A percentile compares a stretch with the other conserved stretches of the same genome.
These are phyloP conservation scores for Candida yuanshanica DNA, from an alignment of 805 yeast species.

Conservation along the genomic window DNA sequence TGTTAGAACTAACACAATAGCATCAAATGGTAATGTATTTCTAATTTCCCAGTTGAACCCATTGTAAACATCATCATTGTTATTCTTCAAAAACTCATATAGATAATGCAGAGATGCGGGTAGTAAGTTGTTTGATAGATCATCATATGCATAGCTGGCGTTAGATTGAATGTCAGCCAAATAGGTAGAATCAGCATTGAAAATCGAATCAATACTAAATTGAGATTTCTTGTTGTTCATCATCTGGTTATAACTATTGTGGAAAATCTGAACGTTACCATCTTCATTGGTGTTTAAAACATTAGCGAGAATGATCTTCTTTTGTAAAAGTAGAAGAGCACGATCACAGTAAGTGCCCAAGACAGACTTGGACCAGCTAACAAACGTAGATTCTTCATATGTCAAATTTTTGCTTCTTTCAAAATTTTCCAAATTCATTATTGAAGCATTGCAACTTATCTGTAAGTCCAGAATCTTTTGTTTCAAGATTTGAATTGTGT, in stretches of 20 bases:
- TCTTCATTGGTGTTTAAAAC: slow-evolving; percentile 22
- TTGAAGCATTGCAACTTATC: slow-evolving; percentile 43
- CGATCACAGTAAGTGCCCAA: slow-evolving; percentile 51
- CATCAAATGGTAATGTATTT: slow-evolving; percentile 56
- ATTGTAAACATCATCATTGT: slow-evolving; percentile 40
- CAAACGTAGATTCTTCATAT: slow-evolving; percentile 33
- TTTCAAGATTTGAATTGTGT: slow-evolving; percentile 38
- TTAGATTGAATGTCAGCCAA: slow-evolving; percentile 1
- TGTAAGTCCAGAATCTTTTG: slow-evolving; percentile 44
- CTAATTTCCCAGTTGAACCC: slow-evolving; percentile 57
- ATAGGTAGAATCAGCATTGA: slow-evolving; percentile 7
- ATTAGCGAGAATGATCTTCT: slow-evolving; percentile 29
- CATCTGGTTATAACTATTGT: slow-evolving; percentile 24
- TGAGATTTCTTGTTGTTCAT: slow-evolving; percentile 22
- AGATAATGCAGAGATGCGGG: slow-evolving; percentile 54
- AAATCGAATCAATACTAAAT: slow-evolving; percentile 20
- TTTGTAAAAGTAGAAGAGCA: slow-evolving; percentile 38
- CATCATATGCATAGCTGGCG: slow-evolving; percentile 40
- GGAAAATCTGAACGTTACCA: slow-evolving; percentile 21
- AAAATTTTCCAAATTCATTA: slow-evolving; percentile 33
- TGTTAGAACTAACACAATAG: slow-evolving; percentile 45
- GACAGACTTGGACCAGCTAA: slow-evolving; percentile 42
- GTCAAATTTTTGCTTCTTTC: slow-evolving; percentile 32
- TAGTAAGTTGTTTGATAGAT: slow-evolving; percentile 45
- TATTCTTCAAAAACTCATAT: slow-evolving; percentile 48